Conservation (phyloP, 352 stramenopile species). For the Stephanocyclus meneghinianus region DNA sequence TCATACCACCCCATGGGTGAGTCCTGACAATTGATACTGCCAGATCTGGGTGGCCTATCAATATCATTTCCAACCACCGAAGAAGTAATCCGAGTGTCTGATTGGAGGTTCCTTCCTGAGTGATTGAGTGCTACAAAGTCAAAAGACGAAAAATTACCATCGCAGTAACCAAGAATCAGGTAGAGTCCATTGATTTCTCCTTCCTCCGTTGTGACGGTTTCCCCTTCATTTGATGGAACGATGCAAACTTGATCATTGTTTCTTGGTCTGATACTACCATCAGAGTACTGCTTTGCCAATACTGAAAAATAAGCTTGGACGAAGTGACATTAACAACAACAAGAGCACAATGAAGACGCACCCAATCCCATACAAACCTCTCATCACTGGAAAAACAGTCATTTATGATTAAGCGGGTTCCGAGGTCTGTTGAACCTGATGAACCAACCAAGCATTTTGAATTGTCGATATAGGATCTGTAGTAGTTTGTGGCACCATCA, state of each 20-base stretch:
- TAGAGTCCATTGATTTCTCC: neutral
- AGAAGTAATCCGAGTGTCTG: neutral
- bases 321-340: too few relatives aligned
- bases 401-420: slow-evolving; percentile 9
- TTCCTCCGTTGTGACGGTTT: too few relatives aligned
- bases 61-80: neutral
- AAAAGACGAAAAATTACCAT: neutral
- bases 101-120: neutral
- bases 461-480: slow-evolving; percentile 11
- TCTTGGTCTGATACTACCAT: slow-evolving; percentile 15
- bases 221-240: neutral
- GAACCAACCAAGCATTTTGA: slow-evolving; percentile 14
- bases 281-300: neutral
- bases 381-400: slow-evolving; percentile 11
- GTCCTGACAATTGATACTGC: neutral
- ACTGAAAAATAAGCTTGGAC: too few relatives aligned
- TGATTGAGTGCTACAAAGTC: neutral
- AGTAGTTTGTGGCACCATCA: neutral
- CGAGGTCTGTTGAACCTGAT: neutral
- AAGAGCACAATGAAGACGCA: neutral
- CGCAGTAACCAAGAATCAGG: neutral
- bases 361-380: slow-evolving; percentile 4
- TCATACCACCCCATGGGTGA: slow-evolving; percentile 7
- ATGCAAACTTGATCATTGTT: slow-evolving; percentile 14
- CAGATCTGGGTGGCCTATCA: neutral